A percentile compares a stretch with the other conserved stretches of the same genome.
Conservation (phyloP, 2,329 filamentous ascomycete species). For the Trichocomaceae sp. region DNA sequence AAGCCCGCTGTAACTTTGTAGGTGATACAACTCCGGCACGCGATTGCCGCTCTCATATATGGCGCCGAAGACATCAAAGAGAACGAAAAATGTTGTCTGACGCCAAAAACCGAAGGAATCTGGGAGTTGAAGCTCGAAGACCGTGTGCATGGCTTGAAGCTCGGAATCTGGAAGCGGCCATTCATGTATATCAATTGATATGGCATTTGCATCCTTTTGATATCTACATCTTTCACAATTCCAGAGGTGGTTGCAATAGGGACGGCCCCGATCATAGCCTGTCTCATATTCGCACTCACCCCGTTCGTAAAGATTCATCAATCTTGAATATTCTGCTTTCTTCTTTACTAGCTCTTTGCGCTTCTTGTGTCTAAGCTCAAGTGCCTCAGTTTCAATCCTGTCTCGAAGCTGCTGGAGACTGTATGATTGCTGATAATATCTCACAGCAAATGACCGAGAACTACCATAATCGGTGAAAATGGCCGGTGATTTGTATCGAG, state of each 20-base stretch:
- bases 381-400: not conserved
- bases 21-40: not conserved
- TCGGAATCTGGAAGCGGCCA: not conserved
- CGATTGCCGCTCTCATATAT: not conserved
- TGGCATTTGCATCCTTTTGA: not conserved
- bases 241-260: not conserved
- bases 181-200: not conserved
- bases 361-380: too few relatives aligned
- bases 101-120: constrained; percentile 2
- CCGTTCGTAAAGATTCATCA: not conserved
- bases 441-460: not conserved
- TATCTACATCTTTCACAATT: not conserved
- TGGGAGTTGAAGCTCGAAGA: not conserved
- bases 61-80: not conserved
- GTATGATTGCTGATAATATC: not conserved
- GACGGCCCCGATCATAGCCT: not conserved
- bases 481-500: not conserved
- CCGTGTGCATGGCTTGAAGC: not conserved
- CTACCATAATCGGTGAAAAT: not conserved
- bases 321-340: not conserved
- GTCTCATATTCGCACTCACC: not conserved
- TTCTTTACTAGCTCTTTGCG: not conserved
- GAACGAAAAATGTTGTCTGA: not conserved
- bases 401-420: not conserved
- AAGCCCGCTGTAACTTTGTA: not conserved